phyloP scores from a whole-genome alignment of 169 alveolate species.

The Plasmodium gonderi region DNA sequence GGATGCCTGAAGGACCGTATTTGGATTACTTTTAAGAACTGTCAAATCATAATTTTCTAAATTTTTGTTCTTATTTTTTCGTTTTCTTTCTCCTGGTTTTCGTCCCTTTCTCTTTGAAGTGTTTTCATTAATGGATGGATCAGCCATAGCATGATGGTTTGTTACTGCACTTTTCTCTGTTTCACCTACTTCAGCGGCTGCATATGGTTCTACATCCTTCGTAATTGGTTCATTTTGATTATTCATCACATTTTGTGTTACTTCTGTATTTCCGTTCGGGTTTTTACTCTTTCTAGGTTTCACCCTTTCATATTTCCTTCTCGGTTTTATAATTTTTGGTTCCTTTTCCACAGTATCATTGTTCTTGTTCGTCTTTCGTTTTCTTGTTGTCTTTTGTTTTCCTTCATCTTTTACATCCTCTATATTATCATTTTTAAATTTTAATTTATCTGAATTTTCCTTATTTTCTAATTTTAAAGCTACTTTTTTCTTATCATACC shows the following conservation, averaged over 20 bases:
- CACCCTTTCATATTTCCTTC: conserved; percentile 63
- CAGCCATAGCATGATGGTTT: neutral
- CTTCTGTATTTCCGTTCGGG: neutral
- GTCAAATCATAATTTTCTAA: conserved; percentile 9
- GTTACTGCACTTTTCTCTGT: neutral
- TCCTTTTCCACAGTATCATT: conserved; percentile 25
- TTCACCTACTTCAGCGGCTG: neutral
- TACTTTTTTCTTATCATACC: conserved; percentile 7
- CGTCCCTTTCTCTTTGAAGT: conserved; percentile 6
- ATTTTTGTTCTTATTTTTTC: conserved; percentile 15
- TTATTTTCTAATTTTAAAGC: conserved; percentile 2
- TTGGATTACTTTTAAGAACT: conserved; percentile 13
- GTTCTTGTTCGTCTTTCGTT: conserved; percentile 3
- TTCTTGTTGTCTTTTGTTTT: conserved; percentile 29
- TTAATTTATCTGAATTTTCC: neutral
- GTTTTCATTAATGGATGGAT: neutral
- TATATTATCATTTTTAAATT: conserved; percentile 1
- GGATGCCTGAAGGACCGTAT: conserved; percentile 25
- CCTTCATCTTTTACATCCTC: conserved; percentile 18
- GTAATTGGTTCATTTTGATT: too few species aligned
- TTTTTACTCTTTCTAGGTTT: conserved; percentile 51
- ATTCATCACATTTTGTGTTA: neutral
- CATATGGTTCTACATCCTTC: neutral
- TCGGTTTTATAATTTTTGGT: conserved; percentile 43
- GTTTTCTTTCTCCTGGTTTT: conserved; percentile 17